phyloP scores from a whole-genome alignment of 441 rosid species.

The Pelargonium myrrhifolium region DNA sequence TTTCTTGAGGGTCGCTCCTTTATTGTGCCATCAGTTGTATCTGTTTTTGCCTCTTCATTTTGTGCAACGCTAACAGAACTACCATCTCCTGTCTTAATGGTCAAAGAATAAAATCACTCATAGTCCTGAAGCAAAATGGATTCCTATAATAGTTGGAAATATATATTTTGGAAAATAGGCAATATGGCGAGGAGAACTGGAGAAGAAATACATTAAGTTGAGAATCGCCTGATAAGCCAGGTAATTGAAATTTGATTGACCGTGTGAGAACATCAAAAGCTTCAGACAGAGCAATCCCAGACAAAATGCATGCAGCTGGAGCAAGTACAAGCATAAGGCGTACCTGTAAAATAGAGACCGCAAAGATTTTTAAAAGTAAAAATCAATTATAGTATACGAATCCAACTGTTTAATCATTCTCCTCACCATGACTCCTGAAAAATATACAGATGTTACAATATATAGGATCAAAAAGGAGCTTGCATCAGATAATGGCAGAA shows the following conservation, averaged over 20 bases:
- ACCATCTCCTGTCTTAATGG: slow-evolving; percentile 58
- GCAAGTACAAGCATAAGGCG: slow-evolving; percentile 99
- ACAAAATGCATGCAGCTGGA: slow-evolving; percentile 98
- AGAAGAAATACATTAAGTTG: slow-evolving; percentile 45
- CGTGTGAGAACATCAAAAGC: slow-evolving; percentile 81
- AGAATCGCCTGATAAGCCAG: slow-evolving; percentile 33
- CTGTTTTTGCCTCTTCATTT: slow-evolving; percentile 44
- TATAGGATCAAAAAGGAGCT: slow-evolving; percentile 90
- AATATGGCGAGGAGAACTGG: slow-evolving; percentile 8
- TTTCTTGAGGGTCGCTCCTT: slow-evolving; percentile 65
- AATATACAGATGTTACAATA: slow-evolving; percentile 87
- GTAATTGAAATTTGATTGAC: slow-evolving; percentile 86
- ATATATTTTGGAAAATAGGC: background rate
- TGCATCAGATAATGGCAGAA: slow-evolving; percentile 91
- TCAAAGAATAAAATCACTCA: slow-evolving; percentile 23
- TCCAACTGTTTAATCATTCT: slow-evolving; percentile 15
- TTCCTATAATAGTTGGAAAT: slow-evolving; percentile 16
- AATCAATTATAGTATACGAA: slow-evolving; percentile 1
- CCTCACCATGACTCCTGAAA: slow-evolving; percentile 98
- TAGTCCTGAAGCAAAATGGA: slow-evolving; percentile 17
- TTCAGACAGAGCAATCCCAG: slow-evolving; percentile 98
- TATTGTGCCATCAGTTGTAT: slow-evolving; percentile 41
- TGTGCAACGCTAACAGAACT: slow-evolving; percentile 32
- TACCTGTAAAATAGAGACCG: slow-evolving; percentile 49
- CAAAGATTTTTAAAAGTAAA: background rate